Base-by-base conservation (phyloP, 1,284 basidiomycete species). In the Flammula alnicola region DNA sequence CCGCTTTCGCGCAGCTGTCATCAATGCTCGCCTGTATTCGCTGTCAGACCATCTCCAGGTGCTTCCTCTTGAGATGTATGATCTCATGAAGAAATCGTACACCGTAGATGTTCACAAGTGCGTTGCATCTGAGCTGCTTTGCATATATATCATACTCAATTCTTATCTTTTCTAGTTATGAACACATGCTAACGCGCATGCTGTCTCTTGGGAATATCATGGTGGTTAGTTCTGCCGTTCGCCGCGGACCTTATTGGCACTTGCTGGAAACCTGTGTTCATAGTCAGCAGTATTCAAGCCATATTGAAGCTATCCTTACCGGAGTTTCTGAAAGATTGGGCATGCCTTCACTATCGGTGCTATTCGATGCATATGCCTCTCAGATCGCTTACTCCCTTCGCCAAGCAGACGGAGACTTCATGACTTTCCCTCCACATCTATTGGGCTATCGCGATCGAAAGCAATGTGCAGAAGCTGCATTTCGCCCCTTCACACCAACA, bases 221-320 rank as follows among this genome's bases (percentile, higher is more conserved):
- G 73, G 79, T 98, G 25, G 80, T 85, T 14, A 91, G 86, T 62
- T 88, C 92, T 1, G 79, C 81, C 1, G 80, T 91, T 9, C 81
- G 95, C n/a, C 80, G 90, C n/a, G 87, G 85, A 0, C 81, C 93
- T 1, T 92, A 96, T 61, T 95, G 89, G 80, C 87, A 95, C 66
- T 67, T 98, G 29, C 74, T 98, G 49, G 92, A 95, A 64, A 79
- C 83, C 40, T 83, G 73, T 56, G 74, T 78, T 32, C 69, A 72
- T 57, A 71, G 69, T 9, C 60, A 71, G 10, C 58, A 60, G 14
- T 90, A 86, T 62, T 71, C 78, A 6, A 62, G 61, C 5, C 86
- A 93, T 58, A 80, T 94, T 30, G 80, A 86, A 57, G 71, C 77
- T 1, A 76, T 91, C 16, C 72, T 98, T 12, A 62, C 64, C 7